Base-by-base conservation (phyloP, 148 eudicot species). In the Cornus florida region DNA sequence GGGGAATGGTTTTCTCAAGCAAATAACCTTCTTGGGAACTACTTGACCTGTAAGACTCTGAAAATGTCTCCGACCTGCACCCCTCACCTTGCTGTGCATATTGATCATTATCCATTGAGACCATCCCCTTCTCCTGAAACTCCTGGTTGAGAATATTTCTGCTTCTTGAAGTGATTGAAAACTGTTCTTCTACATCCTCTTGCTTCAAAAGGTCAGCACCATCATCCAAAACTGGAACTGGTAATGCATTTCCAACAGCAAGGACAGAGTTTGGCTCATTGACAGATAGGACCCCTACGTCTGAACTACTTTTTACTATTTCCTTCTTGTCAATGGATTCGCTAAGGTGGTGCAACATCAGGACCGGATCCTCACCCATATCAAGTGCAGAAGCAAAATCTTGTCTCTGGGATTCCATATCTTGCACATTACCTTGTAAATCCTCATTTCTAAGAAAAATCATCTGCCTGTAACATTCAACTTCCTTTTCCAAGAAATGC, bases 401-500 rank as follows among this genome's bases (percentile, higher is more conserved):
- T 79, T 79, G 84, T 48, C 73, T 80, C 39, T 83, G 80, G 24
- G 59, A 28, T 68, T 80, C 86, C 41, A 7, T 35, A 48, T 81
- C 62, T 22, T 72, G 68, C 24, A 22, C 69, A 78, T 82, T 83
- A 74, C 72, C 79, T 14, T 81, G 78, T 76, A 76, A 80, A 70
- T 87, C 88, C 77, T 86, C 83, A 80, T 79, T 81, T 72, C 76
- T 93, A 53, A 59, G 74, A 85, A 50, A 53, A 76, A 84, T 39
- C 89, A 91, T 79, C 69, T 85, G 86, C 83, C 89, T 85, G 74
- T 88, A 96, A 22, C 85, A 85, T 87, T 96, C 98, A 81, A 92
- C 88, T 88, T 93, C 98, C 77, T 89, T 92, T 84, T 92, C 98
- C 75, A 96, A 76, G 79, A 91, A 86, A 83, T 83, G 97, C 68